phyloP scores from a whole-genome alignment of 768 basidiomycete genomes.

The Tephrocybe sp. region DNA sequence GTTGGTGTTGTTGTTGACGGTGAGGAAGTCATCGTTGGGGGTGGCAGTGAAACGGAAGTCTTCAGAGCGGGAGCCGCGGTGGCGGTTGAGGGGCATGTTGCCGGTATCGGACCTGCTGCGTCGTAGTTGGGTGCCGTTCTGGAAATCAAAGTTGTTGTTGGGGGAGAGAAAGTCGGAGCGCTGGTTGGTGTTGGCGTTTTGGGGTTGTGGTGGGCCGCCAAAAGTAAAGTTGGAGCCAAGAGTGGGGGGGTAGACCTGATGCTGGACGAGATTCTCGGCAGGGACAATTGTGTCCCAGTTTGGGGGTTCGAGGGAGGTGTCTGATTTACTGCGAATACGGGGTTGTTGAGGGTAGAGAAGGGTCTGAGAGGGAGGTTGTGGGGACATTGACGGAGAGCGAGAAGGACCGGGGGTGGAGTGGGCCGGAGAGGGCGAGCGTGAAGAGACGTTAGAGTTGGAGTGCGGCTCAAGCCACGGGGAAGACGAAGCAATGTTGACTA shows the following conservation, averaged over 20 bases:
- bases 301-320: constrained; percentile 55
- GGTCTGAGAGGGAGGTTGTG: constrained; percentile 14
- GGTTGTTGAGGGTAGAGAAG: constrained; percentile 34
- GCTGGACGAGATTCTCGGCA: constrained; percentile 27
- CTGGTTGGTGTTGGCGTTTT: constrained; percentile 2
- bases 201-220: constrained; percentile 15
- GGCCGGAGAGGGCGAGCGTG: constrained; percentile 20
- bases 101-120: constrained; percentile 27
- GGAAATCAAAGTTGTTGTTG: constrained; percentile 20
- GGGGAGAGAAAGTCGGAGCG: constrained; percentile 24
- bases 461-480: constrained; percentile 15
- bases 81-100: constrained; percentile 15
- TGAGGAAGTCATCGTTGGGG: constrained; percentile 2
- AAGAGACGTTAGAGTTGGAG: constrained; percentile 15
- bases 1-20: neutral
- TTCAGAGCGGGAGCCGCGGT: constrained; percentile 39
- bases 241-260: constrained; percentile 21
- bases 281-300: constrained; percentile 44
- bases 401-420: constrained; percentile 28
- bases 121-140: constrained; percentile 20
- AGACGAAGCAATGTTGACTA: constrained; percentile 27
- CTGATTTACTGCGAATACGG: constrained; percentile 60
- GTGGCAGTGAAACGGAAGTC: constrained; percentile 36
- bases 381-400: constrained; percentile 22
- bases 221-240: constrained; percentile 34